Percentiles rank a stretch among this genome's conserved stretches.
These are phyloP conservation scores for Boletus barrowsii DNA, from an alignment of 768 basidiomycete species.

Conservation along the genomic window DNA sequence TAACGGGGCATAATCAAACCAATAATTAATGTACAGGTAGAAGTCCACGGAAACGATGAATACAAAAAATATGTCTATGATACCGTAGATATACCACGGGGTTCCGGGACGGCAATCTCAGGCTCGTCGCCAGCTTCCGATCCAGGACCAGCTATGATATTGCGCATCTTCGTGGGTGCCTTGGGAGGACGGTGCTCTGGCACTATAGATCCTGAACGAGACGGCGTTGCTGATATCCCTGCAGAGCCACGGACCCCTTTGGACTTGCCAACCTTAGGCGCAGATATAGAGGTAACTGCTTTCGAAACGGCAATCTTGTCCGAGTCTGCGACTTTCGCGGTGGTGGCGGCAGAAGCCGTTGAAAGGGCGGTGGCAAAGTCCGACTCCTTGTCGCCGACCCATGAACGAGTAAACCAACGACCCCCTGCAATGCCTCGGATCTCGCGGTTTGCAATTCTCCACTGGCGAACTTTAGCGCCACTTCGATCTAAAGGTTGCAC, in stretches of 20 bases:
- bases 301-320: constrained; percentile 35
- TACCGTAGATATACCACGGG: constrained; percentile 12
- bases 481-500: constrained; percentile 63
- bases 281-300: constrained; percentile 45
- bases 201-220: constrained; percentile 53
- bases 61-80: constrained; percentile 15
- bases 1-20: constrained; percentile 2
- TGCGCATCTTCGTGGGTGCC: constrained; percentile 66
- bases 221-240: constrained; percentile 49
- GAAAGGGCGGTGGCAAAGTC: constrained; percentile 47
- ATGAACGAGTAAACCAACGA: constrained; percentile 74
- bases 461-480: constrained; percentile 60
- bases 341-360: constrained; percentile 23
- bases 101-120: constrained; percentile 33
- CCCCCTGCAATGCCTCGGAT: constrained; percentile 81
- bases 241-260: constrained; percentile 38
- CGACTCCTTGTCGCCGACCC: constrained; percentile 84
- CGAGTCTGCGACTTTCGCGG: constrained; percentile 27
- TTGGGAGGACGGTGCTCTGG: constrained; percentile 45
- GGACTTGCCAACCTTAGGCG: constrained; percentile 43
- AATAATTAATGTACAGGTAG: constrained; percentile 9
- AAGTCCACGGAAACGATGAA: constrained; percentile 3
- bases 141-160: constrained; percentile 49
- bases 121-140: constrained; percentile 51
- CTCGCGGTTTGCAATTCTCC: constrained; percentile 74